These are phyloP conservation scores for Calonectria naviculata DNA, from an alignment of 2,329 filamentous ascomycete genomes.

Conservation along the genomic window DNA sequence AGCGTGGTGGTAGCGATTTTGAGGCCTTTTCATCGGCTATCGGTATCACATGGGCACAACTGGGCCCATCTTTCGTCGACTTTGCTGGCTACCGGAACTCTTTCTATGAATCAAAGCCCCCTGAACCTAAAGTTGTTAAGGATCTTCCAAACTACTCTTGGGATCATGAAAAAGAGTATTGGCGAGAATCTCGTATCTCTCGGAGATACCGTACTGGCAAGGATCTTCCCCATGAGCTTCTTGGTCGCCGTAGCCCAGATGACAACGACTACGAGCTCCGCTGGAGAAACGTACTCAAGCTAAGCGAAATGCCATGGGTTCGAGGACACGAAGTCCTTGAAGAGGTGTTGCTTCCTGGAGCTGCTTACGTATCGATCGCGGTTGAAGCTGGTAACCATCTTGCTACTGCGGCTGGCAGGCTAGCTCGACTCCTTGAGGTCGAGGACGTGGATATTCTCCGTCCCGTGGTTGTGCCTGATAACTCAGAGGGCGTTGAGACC, in stretches of 20 bases:
- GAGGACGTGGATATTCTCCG: conserved; percentile 24
- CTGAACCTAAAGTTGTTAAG: neutral
- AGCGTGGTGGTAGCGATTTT: neutral
- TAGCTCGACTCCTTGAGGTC: conserved; percentile 16
- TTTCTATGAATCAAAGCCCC: neutral
- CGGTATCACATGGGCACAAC: neutral
- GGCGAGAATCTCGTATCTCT: conserved; percentile 7
- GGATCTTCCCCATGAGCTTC: conserved; percentile 11
- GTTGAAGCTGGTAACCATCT: conserved; percentile 24
- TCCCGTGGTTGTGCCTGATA: conserved; percentile 24
- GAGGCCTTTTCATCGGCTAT: neutral
- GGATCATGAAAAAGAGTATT: neutral
- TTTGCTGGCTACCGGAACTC: neutral
- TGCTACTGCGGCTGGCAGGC: neutral
- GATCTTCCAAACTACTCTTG: conserved; percentile 1
- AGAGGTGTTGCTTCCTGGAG: conserved; percentile 17
- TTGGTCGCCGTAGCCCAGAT: conserved; percentile 15
- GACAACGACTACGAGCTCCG: conserved; percentile 18
- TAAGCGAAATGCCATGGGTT: conserved; percentile 18
- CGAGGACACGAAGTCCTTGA: conserved; percentile 18
- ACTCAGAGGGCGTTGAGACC: conserved; percentile 22
- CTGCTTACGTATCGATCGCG: conserved; percentile 17
- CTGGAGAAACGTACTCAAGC: conserved; percentile 20
- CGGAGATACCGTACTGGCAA: conserved; percentile 13
- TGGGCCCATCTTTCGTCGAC: neutral